Percentiles rank a stretch among this genome's conserved stretches.
Conservation (phyloP, 1,284 basidiomycete species). For the Veloboletus limbatus region DNA sequence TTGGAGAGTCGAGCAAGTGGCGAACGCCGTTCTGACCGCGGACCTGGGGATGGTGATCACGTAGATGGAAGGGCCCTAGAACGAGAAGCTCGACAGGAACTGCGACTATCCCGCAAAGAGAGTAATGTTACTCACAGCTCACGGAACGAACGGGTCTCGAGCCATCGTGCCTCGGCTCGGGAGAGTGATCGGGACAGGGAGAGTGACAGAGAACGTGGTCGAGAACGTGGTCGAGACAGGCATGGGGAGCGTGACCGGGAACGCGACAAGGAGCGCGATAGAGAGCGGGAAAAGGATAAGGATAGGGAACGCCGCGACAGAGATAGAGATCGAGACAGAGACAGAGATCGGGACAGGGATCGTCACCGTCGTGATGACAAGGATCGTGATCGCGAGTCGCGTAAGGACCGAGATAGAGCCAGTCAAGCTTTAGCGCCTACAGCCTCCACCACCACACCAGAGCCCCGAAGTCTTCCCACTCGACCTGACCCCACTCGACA, state of each 20-base stretch:
- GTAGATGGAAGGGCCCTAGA: conserved; percentile 54
- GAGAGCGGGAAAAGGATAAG: conserved; percentile 40
- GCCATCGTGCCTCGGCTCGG: conserved; percentile 36
- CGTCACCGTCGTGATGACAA: conserved; percentile 38
- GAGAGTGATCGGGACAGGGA: conserved; percentile 43
- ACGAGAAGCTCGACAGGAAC: conserved; percentile 44
- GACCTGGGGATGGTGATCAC: conserved; percentile 41
- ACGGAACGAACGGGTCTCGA: conserved; percentile 41
- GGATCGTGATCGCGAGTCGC: conserved; percentile 41
- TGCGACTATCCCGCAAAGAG: conserved; percentile 38
- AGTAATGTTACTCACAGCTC: conserved; percentile 48
- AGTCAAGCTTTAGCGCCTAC: conserved; percentile 34
- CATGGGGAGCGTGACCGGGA: conserved; percentile 46
- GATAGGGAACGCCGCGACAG: conserved; percentile 42
- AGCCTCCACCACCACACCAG: conserved; percentile 30
- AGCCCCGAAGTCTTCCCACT: conserved; percentile 53
- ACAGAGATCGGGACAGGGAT: conserved; percentile 36
- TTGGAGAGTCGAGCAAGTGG: conserved; percentile 69
- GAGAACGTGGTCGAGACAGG: conserved; percentile 44
- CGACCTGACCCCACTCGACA: conserved; percentile 59
- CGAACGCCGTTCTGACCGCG: conserved; percentile 56
- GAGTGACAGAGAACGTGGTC: conserved; percentile 46
- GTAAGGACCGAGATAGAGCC: conserved; percentile 52
- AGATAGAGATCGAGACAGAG: conserved; percentile 42
- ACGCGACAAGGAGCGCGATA: conserved; percentile 39